phyloP scores from a whole-genome alignment of 441 rosid genomes.

The Erysimum cheiri region DNA sequence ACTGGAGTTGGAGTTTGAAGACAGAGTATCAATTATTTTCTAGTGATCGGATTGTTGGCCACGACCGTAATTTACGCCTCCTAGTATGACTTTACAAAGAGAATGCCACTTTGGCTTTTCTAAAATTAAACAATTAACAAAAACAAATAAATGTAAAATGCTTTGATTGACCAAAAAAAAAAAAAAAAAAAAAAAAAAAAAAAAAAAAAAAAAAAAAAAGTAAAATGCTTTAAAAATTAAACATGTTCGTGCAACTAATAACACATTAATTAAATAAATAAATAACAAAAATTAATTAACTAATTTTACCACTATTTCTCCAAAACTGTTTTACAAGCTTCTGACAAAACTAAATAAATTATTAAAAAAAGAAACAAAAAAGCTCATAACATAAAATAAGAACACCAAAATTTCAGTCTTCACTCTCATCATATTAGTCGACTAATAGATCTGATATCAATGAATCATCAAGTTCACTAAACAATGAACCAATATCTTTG shows the following conservation, averaged over 20 bases:
- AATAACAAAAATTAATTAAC: slow-evolving; percentile 26
- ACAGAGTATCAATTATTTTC: too few relatives aligned
- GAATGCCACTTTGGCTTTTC: slow-evolving; percentile 64
- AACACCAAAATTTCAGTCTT: slow-evolving; percentile 41
- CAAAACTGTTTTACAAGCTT: slow-evolving; percentile 43
- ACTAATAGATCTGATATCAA: slow-evolving; percentile 48
- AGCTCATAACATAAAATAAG: slow-evolving; percentile 17
- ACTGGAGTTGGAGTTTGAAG: too few relatives aligned
- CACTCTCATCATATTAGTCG: slow-evolving; percentile 11
- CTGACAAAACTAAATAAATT: slow-evolving; percentile 41
- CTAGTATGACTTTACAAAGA: slow-evolving; percentile 46
- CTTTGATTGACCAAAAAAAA: too few relatives aligned
- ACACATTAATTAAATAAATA: slow-evolving; percentile 10
- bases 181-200: too few relatives aligned
- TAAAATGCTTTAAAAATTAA: slow-evolving; percentile 27
- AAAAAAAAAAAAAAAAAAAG: slow-evolving; percentile 8
- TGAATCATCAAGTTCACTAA: slow-evolving; percentile 56
- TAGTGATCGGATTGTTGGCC: neutral
- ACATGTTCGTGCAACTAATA: slow-evolving; percentile 46
- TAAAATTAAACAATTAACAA: neutral
- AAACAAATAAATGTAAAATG: slow-evolving; percentile 17
- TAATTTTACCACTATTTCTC: slow-evolving; percentile 39
- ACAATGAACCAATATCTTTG: slow-evolving; percentile 43
- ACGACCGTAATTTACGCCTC: slow-evolving; percentile 58
- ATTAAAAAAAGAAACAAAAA: slow-evolving; percentile 24